Base-by-base conservation (phyloP, 2,329 filamentous ascomycete species). In the Colletotrichum sp. region DNA sequence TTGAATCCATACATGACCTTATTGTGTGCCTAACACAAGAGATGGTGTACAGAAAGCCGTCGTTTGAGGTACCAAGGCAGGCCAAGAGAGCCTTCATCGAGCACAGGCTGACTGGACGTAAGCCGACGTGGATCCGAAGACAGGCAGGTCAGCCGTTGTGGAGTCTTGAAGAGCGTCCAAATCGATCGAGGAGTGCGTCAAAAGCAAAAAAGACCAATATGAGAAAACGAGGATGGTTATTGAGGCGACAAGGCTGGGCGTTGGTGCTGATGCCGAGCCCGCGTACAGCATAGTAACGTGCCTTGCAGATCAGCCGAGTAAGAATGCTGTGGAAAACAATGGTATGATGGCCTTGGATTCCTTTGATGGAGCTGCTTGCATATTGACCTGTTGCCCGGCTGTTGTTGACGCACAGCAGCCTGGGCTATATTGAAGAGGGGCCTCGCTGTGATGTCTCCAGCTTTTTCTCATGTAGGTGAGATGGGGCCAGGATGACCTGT, bases 381-480 rank as follows among this genome's bases (percentile, higher is more conserved):
- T 32, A n/a, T 34, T 62, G 32, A 15, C 59, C 34, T 49, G 39
- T 67, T 55, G 27, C 64, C n/a, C 30, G 32, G 32, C 16, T 25
- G 25, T 27, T 59, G 57, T 32, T 39, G 19, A 32, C 15, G 19
- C 32, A 32, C 70, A 36, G 7, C 32, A 62, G 22, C 29, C 27
- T 57, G 32, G 44, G 69, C 55, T 57, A 63, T 32, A 29, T 27
- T 52, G 59, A 59, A 30, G 30, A 64, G 32, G 52, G 57, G 36
- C 27, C 55, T 15, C 32, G n/a, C 52, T 30, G 32, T 25, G 55
- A 27, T 19, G 57, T 76, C 63, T 64, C 32, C 64, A 59, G 29
- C 57, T 67, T 30, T 59, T 64, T 59, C 59, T 69, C 65, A 74
- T 76, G 74, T 66, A 34, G 59, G 74, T 76, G 59, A 74, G 74